These are phyloP conservation scores for Anthoceros angustus DNA, from an alignment of 225 moss, liverwort and hornwort genomes.

Conservation along the genomic window DNA sequence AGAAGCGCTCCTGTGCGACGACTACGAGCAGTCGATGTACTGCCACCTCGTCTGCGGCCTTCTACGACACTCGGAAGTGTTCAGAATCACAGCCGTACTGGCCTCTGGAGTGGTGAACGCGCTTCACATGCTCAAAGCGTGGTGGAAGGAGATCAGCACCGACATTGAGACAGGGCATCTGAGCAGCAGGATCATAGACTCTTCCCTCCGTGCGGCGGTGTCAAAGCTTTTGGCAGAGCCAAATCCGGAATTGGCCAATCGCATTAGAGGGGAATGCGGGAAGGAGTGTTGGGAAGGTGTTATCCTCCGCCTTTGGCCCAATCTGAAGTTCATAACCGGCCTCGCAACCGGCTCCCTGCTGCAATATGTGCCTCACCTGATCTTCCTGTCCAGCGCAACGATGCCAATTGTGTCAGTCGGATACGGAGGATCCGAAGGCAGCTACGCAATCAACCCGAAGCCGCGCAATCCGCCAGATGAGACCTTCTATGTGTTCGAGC, in stretches of 20 bases:
- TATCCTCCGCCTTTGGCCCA: constrained; percentile 7
- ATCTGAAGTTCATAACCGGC: neutral
- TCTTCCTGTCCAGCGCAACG: neutral
- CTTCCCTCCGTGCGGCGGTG: neutral
- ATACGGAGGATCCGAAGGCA: constrained; percentile 4
- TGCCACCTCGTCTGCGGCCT: constrained; percentile 60
- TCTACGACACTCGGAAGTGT: constrained; percentile 30
- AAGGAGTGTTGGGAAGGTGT: constrained; percentile 8
- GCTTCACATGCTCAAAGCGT: constrained; percentile 6
- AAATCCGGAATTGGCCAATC: constrained; percentile 7
- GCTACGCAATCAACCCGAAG: neutral
- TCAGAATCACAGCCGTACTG: constrained; percentile 29
- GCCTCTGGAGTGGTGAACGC: constrained; percentile 15
- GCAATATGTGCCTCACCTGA: constrained; percentile 2
- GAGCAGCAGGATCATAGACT: constrained; percentile 1
- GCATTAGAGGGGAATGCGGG: constrained; percentile 1
- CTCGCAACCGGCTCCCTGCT: neutral
- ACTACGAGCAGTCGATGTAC: constrained; percentile 42
- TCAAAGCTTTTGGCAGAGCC: neutral
- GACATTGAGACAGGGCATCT: constrained; percentile 10
- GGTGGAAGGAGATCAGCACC: constrained; percentile 41
- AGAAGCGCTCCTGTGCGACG: constrained; percentile 17
- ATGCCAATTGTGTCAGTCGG: neutral
- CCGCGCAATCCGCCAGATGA: neutral
- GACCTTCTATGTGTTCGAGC: constrained; percentile 1